Evolutionary conservation across 164 flowering plant species (phyloP).

Genomic region (Vitis amurensis): DNA sequence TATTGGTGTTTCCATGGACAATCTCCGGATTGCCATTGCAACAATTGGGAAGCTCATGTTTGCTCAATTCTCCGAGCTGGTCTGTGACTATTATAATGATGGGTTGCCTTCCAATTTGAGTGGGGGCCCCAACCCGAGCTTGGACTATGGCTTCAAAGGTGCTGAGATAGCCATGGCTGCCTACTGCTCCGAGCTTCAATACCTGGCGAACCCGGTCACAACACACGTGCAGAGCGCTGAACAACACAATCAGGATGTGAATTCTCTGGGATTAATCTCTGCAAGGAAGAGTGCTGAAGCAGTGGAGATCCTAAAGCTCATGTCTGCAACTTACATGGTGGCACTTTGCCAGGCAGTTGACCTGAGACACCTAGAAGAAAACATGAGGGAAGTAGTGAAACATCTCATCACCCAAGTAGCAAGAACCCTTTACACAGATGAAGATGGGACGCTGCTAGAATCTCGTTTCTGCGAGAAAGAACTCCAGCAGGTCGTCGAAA

Average conservation of each 20-base stretch:
- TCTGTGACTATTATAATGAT: constrained; percentile 42
- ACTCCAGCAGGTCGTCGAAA: constrained; percentile 39
- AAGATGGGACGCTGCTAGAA: constrained; percentile 34
- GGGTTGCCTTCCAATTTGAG: constrained; percentile 43
- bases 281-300: constrained; percentile 55
- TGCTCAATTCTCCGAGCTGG: constrained; percentile 47
- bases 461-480: constrained; percentile 58
- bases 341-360: constrained; percentile 60
- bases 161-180: constrained; percentile 52
- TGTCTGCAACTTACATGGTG: constrained; percentile 49
- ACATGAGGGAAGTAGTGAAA: constrained; percentile 42
- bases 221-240: constrained; percentile 48
- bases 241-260: constrained; percentile 48
- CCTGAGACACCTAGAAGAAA: constrained; percentile 53
- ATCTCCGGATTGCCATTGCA: constrained; percentile 37
- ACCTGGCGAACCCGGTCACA: constrained; percentile 41
- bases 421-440: constrained; percentile 35
- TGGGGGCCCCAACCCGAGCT: constrained; percentile 38
- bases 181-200: constrained; percentile 45
- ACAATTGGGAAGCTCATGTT: constrained; percentile 48
- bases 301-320: constrained; percentile 47
- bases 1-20: constrained; percentile 50
- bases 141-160: constrained; percentile 49
- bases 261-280: constrained; percentile 52
- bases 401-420: constrained; percentile 30